Conservation (phyloP, 2,329 filamentous ascomycete genomes). For the Colletotrichum sp. region DNA sequence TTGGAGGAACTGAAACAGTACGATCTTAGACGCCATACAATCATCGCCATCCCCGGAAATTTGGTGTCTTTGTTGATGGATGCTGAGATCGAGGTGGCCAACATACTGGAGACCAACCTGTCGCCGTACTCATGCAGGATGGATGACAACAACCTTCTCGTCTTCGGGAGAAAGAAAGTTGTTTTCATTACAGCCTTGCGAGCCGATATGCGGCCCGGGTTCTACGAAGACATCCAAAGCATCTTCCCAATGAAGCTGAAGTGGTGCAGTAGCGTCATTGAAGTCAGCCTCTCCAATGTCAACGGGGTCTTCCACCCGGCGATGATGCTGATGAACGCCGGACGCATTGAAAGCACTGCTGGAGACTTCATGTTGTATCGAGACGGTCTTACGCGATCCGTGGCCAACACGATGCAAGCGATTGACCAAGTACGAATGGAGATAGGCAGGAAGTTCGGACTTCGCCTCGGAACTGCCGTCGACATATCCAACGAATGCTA, state of each 20-base stretch:
- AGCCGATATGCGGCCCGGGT: neutral
- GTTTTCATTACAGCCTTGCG: neutral
- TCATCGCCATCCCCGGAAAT: conserved; percentile 3
- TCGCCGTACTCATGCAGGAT: conserved; percentile 9
- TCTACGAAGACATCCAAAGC: conserved; percentile 3
- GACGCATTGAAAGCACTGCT: neutral
- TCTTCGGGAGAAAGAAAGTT: conserved; percentile 1
- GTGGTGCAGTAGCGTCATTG: conserved; percentile 6
- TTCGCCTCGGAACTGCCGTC: neutral
- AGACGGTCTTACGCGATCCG: neutral
- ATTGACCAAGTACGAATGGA: conserved; percentile 1
- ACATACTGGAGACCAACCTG: conserved; percentile 6
- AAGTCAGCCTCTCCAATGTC: conserved; percentile 9
- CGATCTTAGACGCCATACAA: neutral
- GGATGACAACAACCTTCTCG: neutral
- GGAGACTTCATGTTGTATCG: neutral
- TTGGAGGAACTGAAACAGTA: neutral
- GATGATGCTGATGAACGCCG: conserved; percentile 14
- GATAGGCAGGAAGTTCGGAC: neutral
- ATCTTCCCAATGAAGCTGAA: neutral
- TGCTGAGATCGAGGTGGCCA: neutral
- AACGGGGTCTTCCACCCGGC: conserved; percentile 9
- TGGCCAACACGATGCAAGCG: conserved; percentile 1
- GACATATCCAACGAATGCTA: conserved; percentile 11
- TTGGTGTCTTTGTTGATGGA: neutral